Evolutionary conservation across 2,329 filamentous ascomycete species (phyloP), one percentile per base, ranked within the genome.

Genomic region (Delphinella strobiligena): DNA sequence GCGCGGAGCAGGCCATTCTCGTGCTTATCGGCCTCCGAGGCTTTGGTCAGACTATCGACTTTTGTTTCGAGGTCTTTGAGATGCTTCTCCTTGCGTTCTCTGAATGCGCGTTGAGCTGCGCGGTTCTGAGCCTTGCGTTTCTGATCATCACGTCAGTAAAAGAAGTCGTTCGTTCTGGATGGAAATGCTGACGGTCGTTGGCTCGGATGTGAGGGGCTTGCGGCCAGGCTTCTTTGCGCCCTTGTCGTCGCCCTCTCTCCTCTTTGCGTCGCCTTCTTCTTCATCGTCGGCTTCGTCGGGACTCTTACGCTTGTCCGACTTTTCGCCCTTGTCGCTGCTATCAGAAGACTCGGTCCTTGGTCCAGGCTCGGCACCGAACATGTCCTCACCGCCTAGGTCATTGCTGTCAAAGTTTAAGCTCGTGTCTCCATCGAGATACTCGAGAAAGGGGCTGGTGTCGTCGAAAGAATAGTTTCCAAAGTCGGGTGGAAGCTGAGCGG

Each of bases 51-150:
- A 45, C 75, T 72, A 4, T 68, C 63, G 3, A 79, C 74, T 49
- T 77, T 78, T 22, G 68, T 81, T 62, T 94, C 87, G 2, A 93
- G 71, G 49, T 88, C 82, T 58, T 86, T 86, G 35, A 93, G 60
- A 53, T 93, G 88, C 65, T 83, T 89, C 61, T 95, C 88, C 63
- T 95, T 95, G 47, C 88, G 82, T 60, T 95, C 88, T 40, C 88
- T 78, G 71, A 95, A 95, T 5, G 88, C 88, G 43, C 88, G 77
- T 62, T 95, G 88, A 4, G 88, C 88, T 9, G 88, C 88, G 49
- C 88, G 77, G 51, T 95, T 95, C 56, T 95, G 88, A 8, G 91
- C 91, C 66, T 98, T 98, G 52, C 87, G 81, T 66, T 93, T 93
- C 86, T 93, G 22, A 27, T 27, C n/a, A n/a, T n/a, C n/a, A n/a